Evolutionary conservation across 2,329 filamentous ascomycete genomes (phyloP), one percentile per base, ranked within the genome.

Genomic region (Botrytis cinerea): DNA sequence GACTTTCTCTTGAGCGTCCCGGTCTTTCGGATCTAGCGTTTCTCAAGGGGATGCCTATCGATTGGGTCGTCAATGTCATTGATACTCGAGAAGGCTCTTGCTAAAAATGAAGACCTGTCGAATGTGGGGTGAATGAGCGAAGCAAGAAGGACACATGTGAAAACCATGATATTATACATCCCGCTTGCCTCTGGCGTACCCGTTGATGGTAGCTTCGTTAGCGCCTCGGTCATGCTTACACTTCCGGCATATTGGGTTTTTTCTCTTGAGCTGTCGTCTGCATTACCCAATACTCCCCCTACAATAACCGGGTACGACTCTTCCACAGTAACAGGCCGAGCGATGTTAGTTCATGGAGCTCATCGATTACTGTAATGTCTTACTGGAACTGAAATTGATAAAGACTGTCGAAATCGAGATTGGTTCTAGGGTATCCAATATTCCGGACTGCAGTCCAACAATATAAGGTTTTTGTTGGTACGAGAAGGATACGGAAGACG

Each of bases 101-200:
- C 60, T 54, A 45, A 71, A 20, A 35, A 71, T 57, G 18, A 35
- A n/a, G 18, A 64, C 4, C 25, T 46, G 12, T 35, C n/a, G 16
- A 45, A 64, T 25, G 16, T 48, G 4, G 8, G 5, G 10, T 25
- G 45, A 61, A 22, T 71, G 22, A 28, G 28, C n/a, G 25, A 51
- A 28, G 14, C n/a, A 2, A 6, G 57, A 18, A 28, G 20, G 25
- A 25, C 32, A 4, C 45, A 54, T 51, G 28, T 71, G 2, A 32
- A 54, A 28, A 63, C 32, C 12, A 71, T 71, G 22, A 14, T 63
- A 62, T 20, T 54, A 9, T 54, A 71, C 38, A 45, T 48, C n/a
- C 22, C 69, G 4, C 43, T 48, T 32, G 69, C 35, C 14, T 32
- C 59, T 28, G 45, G 69, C 18, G 25, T 62, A 22, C 57, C 68